These are phyloP conservation scores for Bipolaris bicolor DNA, from an alignment of 2,329 filamentous ascomycete genomes.

Conservation along the genomic window DNA sequence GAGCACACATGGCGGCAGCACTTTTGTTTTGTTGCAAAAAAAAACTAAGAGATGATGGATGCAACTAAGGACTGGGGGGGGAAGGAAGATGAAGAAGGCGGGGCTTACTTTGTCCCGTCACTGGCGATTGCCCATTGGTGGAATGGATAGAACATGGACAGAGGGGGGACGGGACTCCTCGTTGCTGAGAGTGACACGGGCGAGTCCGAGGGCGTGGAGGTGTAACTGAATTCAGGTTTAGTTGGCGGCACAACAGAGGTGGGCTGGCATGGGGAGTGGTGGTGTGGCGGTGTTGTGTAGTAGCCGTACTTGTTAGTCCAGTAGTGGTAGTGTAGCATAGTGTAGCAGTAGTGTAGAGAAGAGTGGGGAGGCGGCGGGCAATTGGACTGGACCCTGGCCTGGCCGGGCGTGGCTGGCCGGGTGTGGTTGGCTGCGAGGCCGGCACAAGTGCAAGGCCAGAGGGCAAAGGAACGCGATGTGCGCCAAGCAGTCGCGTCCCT, in stretches of 20 bases:
- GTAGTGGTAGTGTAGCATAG: too few species aligned
- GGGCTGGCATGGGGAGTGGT: too few species aligned
- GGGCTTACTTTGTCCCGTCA: neutral
- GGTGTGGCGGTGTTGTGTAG: too few species aligned
- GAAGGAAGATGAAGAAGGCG: neutral
- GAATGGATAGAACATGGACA: neutral
- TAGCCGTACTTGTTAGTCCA: too few species aligned
- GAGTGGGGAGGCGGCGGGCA: neutral
- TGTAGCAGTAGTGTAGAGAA: too few species aligned
- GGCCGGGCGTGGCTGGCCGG: neutral
- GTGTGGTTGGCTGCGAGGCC: neutral
- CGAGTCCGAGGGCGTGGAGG: too few species aligned
- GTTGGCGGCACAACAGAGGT: too few species aligned
- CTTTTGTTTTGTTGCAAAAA: neutral
- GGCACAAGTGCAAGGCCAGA: neutral
- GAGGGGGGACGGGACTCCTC: neutral
- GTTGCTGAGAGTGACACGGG: too few species aligned
- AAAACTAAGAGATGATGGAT: neutral
- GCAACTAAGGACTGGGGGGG: neutral
- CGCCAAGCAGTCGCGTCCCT: conserved; percentile 1
- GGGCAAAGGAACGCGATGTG: conserved; percentile 3
- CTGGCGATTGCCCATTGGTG: neutral
- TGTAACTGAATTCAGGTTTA: too few species aligned
- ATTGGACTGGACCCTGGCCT: neutral
- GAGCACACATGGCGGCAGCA: too few species aligned